Evolutionary conservation across 75 land plant genomes (phyloP).

Genomic region (Pseudotsuga menziesii): DNA sequence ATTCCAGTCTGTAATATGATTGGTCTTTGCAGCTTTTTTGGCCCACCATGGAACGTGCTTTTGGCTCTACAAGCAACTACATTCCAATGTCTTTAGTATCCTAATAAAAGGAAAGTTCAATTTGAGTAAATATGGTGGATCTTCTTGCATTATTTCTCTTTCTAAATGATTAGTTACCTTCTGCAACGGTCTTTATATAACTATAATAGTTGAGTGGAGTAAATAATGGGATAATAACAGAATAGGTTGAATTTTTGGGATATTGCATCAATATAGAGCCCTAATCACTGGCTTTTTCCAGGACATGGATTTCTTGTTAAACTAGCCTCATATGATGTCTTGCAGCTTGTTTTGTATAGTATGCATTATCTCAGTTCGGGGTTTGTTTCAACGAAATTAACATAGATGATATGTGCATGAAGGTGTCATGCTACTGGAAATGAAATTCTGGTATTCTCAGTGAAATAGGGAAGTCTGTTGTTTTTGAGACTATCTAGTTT

Average conservation of each 20-base stretch:
- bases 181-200: not conserved
- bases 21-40: not conserved
- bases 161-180: not conserved
- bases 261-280: not conserved
- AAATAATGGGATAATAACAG: not conserved
- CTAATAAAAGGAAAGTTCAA: not conserved
- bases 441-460: not conserved
- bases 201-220: not conserved
- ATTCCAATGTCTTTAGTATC: not conserved
- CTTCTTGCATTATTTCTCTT: not conserved
- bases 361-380: not conserved
- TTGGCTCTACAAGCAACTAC: conserved; percentile 1
- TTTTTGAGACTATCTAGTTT: not conserved
- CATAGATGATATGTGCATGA: not conserved
- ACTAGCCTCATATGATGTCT: not conserved
- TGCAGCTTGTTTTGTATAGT: not conserved
- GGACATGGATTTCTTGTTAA: not conserved
- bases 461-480: too few species aligned
- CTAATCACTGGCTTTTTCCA: not conserved
- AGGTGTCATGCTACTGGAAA: not conserved
- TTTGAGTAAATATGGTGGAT: not conserved
- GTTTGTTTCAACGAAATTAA: not conserved
- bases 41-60: not conserved
- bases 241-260: not conserved
- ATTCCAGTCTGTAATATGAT: not conserved